Percentiles rank a stretch among this genome's conserved stretches.
Evolutionary conservation across 441 rosid genomes (phyloP).

Genomic region (Populus hybrid): DNA sequence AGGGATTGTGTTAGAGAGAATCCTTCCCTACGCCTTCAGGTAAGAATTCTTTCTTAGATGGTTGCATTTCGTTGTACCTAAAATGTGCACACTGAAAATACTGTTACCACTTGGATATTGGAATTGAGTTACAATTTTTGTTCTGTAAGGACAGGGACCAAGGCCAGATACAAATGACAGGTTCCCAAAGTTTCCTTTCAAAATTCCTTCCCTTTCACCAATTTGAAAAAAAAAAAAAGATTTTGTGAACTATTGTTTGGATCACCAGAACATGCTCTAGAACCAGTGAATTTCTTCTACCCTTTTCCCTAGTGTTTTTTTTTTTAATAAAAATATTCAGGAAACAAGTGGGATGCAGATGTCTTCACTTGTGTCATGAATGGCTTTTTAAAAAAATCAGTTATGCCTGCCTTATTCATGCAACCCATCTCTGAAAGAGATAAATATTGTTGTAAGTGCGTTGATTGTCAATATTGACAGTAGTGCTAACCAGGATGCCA

Average conservation of each 20-base stretch:
- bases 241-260: neutral
- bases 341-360: neutral
- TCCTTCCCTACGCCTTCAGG: conserved; percentile 68
- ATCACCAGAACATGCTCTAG: neutral
- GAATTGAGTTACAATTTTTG: conserved; percentile 1
- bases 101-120: neutral
- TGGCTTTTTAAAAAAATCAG: neutral
- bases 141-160: neutral
- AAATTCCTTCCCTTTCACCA: neutral
- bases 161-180: neutral
- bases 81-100: neutral
- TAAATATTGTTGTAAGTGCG: neutral
- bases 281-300: neutral
- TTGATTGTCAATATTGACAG: neutral
- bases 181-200: neutral
- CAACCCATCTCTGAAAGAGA: neutral
- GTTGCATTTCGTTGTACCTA: neutral
- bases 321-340: too few relatives aligned
- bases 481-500: neutral
- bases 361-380: neutral
- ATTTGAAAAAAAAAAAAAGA: neutral
- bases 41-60: conserved; percentile 13
- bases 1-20: conserved; percentile 70
- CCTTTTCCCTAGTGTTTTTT: neutral
- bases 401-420: neutral